These are phyloP conservation scores for Knoxdaviesia proteae DNA, from an alignment of 2,329 filamentous ascomycete species.

Conservation along the genomic window DNA sequence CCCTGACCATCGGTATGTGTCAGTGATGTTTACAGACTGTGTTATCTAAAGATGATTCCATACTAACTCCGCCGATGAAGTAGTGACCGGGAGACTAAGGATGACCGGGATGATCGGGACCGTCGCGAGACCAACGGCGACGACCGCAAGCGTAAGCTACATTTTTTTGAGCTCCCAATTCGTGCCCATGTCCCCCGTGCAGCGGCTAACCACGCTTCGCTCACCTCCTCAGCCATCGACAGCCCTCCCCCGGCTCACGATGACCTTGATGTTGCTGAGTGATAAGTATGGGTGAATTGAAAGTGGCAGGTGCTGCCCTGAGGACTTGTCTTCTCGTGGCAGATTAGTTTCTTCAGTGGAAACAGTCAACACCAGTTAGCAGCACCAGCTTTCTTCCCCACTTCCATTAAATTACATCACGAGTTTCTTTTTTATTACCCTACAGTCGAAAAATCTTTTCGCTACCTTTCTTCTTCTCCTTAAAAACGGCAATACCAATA, in stretches of 20 bases:
- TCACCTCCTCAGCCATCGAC: constrained; percentile 32
- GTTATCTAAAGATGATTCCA: background rate
- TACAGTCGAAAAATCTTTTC: constrained; percentile 2
- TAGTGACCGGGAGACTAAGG: constrained; percentile 34
- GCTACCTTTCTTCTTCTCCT: background rate
- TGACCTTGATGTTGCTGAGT: constrained; percentile 88
- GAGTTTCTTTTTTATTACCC: constrained; percentile 1
- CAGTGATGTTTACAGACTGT: background rate
- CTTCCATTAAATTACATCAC: background rate
- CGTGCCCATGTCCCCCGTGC: background rate
- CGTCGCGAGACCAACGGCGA: constrained; percentile 70
- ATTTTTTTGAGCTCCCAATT: background rate
- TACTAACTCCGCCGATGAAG: constrained; percentile 11
- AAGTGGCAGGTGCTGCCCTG: background rate
- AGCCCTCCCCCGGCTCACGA: constrained; percentile 72
- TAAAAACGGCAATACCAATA: background rate
- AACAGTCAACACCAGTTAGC: too few species aligned
- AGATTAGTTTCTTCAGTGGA: too few species aligned
- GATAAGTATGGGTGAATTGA: constrained; percentile 7
- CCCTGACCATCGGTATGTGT: constrained; percentile 36
- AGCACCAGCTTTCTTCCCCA: background rate
- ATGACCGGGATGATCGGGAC: constrained; percentile 52
- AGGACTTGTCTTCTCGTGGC: background rate
- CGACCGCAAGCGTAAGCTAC: constrained; percentile 60
- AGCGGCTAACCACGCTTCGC: background rate